phyloP scores from a whole-genome alignment of 441 rosid genomes.

The Pelargonium cotyledonis region DNA sequence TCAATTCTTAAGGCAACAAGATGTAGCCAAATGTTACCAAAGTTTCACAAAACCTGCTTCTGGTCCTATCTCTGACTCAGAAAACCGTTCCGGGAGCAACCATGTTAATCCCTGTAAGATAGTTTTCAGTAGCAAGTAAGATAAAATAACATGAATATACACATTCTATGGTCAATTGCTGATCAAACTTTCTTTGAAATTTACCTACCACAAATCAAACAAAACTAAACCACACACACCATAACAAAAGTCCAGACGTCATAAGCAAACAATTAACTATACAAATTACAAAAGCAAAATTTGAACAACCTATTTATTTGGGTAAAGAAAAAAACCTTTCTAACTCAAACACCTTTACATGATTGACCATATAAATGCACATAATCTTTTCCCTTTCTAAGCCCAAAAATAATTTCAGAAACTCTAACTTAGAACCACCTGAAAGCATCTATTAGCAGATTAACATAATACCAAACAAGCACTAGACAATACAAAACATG shows the following conservation, averaged over 20 bases:
- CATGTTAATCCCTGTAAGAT: conserved; percentile 79
- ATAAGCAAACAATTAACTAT: background rate
- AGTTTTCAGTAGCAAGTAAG: conserved; percentile 18
- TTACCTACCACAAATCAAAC: background rate
- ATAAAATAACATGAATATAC: conserved; percentile 9
- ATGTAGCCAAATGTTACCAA: conserved; percentile 69
- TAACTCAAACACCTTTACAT: no score
- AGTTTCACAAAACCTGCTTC: conserved; percentile 99
- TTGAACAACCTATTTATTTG: background rate
- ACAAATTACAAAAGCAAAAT: background rate
- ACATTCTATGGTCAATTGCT: conserved; percentile 1
- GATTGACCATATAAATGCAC: background rate
- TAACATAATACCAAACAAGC: no score
- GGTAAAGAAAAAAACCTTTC: background rate
- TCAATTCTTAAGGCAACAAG: conserved; percentile 30
- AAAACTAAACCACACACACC: background rate
- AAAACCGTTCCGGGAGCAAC: conserved; percentile 93
- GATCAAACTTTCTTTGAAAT: conserved; percentile 10
- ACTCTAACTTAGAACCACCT: background rate
- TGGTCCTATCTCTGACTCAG: conserved; percentile 90
- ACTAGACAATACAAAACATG: background rate
- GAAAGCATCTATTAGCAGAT: background rate
- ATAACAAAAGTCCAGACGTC: background rate
- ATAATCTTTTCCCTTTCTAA: no score
- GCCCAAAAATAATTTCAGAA: background rate